Conservation (phyloP, 345 rosid species). For the Euclidium syriacum region DNA sequence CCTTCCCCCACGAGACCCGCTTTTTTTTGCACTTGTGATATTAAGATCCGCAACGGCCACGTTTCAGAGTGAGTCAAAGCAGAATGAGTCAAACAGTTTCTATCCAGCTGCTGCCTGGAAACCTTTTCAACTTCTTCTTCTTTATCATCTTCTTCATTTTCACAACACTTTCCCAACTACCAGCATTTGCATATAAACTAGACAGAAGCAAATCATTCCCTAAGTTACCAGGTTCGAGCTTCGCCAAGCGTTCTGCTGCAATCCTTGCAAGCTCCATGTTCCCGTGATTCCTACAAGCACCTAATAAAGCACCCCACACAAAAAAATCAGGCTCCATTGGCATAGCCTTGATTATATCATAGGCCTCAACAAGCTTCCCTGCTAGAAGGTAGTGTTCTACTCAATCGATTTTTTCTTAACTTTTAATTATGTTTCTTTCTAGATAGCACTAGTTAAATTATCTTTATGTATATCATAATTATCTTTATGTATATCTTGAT, state of each 20-base stretch:
- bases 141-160: conserved; percentile 50
- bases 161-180: conserved; percentile 50
- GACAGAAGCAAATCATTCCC: conserved; percentile 53
- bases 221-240: conserved; percentile 69
- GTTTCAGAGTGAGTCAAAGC: conserved; percentile 19
- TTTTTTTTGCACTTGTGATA: too few relatives aligned
- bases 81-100: conserved; percentile 28
- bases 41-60: too few relatives aligned
- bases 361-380: conserved; percentile 62
- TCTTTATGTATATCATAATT: too few relatives aligned
- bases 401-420: too few relatives aligned
- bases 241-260: conserved; percentile 54
- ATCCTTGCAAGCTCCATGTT: conserved; percentile 59
- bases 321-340: conserved; percentile 67
- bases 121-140: conserved; percentile 37
- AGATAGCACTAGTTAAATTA: too few relatives aligned
- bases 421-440: too few relatives aligned
- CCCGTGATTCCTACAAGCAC: conserved; percentile 78
- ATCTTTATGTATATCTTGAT: too few relatives aligned
- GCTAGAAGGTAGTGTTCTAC: too few relatives aligned
- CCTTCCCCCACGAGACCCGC: too few relatives aligned
- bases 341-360: conserved; percentile 48
- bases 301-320: conserved; percentile 88
- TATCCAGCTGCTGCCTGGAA: conserved; percentile 72
- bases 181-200: conserved; percentile 55